Conservation (phyloP, 1,139 yeast genomes). For the Pichia sp. region DNA sequence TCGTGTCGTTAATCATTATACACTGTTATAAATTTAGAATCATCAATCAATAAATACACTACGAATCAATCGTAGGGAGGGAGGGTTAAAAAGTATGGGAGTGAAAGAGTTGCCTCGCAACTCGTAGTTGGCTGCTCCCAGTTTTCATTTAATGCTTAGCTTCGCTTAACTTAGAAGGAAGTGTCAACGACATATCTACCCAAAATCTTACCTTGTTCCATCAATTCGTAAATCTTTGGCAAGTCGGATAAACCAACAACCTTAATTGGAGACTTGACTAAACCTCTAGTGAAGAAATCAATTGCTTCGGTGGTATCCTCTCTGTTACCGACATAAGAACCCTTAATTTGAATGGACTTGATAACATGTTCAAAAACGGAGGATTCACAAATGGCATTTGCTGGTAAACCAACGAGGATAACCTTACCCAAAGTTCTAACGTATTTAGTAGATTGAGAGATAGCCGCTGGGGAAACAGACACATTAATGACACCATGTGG, state of each 20-base stretch:
- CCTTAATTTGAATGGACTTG: slow-evolving; percentile 55
- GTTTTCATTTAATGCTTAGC: too few species aligned
- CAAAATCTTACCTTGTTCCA: slow-evolving; percentile 64
- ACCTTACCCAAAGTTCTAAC: slow-evolving; percentile 66
- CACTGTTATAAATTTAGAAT: too few species aligned
- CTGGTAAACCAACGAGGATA: slow-evolving; percentile 70
- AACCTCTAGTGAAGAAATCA: slow-evolving; percentile 65
- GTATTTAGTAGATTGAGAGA: slow-evolving; percentile 54
- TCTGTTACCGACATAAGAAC: slow-evolving; percentile 78
- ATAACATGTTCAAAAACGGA: slow-evolving; percentile 61
- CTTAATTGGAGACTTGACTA: slow-evolving; percentile 63
- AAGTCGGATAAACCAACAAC: slow-evolving; percentile 61
- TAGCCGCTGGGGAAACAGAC: slow-evolving; percentile 63
- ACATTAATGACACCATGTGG: slow-evolving; percentile 72
- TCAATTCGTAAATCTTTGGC: slow-evolving; percentile 53
- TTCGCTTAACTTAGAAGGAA: slow-evolving; percentile 17
- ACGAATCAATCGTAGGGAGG: too few species aligned
- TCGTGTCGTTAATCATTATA: too few species aligned
- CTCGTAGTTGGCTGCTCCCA: too few species aligned
- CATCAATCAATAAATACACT: too few species aligned
- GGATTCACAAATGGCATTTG: slow-evolving; percentile 58
- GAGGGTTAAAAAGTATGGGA: too few species aligned
- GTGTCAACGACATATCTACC: slow-evolving; percentile 79
- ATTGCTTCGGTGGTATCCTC: slow-evolving; percentile 72
- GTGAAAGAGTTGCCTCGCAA: too few species aligned